Evolutionary conservation across 2,329 filamentous ascomycete species (phyloP).

Genomic region (Penicillium freii): DNA sequence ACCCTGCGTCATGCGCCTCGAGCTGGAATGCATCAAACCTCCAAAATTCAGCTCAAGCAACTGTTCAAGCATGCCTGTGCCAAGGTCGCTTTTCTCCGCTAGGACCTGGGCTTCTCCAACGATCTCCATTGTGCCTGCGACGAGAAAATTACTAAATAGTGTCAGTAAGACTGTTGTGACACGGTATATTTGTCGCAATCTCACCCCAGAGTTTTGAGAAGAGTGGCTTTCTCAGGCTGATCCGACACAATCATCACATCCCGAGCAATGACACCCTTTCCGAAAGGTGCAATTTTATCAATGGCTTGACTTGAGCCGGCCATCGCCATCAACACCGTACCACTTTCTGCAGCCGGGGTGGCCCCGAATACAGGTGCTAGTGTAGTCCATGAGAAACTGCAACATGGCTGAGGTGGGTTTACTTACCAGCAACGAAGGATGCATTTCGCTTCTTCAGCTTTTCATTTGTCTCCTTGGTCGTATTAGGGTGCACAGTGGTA

Average conservation of each 20-base stretch:
- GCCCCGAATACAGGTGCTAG: slow-evolving; percentile 15
- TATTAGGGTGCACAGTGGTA: slow-evolving; percentile 15
- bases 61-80: slow-evolving; percentile 24
- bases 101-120: slow-evolving; percentile 33
- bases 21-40: slow-evolving; percentile 27
- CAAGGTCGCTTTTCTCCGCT: slow-evolving; percentile 32
- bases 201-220: slow-evolving; percentile 15
- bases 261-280: slow-evolving; percentile 10
- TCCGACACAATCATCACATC: slow-evolving; percentile 15
- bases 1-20: slow-evolving; percentile 29
- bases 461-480: slow-evolving; percentile 1
- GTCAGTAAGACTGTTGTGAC: not conserved
- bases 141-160: slow-evolving; percentile 18
- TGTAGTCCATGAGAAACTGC: not conserved
- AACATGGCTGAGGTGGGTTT: not conserved
- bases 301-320: slow-evolving; percentile 2
- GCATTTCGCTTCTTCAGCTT: not conserved
- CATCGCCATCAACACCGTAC: slow-evolving; percentile 11
- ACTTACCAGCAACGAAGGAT: slow-evolving; percentile 7
- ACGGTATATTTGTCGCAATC: not conserved
- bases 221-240: slow-evolving; percentile 12
- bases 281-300: not conserved
- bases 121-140: slow-evolving; percentile 26
- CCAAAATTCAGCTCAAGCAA: slow-evolving; percentile 33
- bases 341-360: slow-evolving; percentile 10